Conservation (phyloP, 179 eudicot genomes). For the Sideroxylon spinosum region DNA sequence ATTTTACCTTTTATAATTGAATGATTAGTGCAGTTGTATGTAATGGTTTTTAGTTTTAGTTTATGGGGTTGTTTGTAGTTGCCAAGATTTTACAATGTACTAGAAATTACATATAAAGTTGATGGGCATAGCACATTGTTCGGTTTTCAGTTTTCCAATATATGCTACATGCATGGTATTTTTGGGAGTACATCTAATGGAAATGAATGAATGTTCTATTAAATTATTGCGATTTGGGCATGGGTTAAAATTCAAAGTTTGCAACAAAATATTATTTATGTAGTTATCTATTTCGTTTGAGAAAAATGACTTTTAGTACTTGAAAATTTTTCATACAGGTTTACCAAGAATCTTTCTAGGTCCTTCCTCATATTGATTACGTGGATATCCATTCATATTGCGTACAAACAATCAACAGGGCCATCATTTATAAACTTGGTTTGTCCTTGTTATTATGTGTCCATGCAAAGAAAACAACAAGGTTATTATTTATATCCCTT, state of each 20-base stretch:
- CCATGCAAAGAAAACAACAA: slow-evolving; percentile 61
- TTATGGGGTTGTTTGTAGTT: too few species aligned
- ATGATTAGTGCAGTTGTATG: slow-evolving; percentile 5
- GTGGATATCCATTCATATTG: neutral
- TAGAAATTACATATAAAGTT: too few species aligned
- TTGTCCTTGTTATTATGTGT: slow-evolving; percentile 54
- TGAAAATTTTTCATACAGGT: neutral
- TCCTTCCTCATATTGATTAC: neutral
- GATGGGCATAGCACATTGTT: neutral
- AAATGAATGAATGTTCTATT: neutral
- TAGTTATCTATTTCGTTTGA: neutral
- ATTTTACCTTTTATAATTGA: slow-evolving; percentile 12
- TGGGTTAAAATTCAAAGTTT: neutral
- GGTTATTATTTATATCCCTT: slow-evolving; percentile 71
- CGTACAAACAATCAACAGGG: neutral
- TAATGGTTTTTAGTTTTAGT: too few species aligned
- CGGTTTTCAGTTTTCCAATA: neutral
- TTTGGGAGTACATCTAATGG: neutral
- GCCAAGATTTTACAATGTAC: too few species aligned
- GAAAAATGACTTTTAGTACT: neutral
- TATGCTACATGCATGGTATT: neutral
- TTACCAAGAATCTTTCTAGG: neutral
- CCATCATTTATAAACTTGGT: slow-evolving; percentile 29
- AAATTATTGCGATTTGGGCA: neutral
- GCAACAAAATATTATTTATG: neutral